These are phyloP conservation scores for Rhodotorula kratochvilovae DNA, from an alignment of 768 basidiomycete species.

Conservation along the genomic window DNA sequence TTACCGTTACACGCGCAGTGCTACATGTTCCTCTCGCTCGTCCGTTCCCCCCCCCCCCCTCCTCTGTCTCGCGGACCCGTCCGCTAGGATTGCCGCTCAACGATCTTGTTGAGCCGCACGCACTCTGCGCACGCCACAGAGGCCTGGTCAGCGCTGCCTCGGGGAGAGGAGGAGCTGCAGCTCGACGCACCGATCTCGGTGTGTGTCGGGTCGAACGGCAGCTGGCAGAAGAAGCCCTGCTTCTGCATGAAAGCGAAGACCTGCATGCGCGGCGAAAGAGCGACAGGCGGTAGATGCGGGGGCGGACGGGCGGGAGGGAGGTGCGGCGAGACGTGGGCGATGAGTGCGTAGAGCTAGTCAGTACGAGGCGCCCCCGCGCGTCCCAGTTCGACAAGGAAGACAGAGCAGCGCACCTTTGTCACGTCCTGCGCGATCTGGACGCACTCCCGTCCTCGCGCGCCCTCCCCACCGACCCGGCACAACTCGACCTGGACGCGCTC, in stretches of 20 bases:
- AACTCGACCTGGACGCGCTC: constrained; percentile 14
- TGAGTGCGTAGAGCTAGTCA: not conserved
- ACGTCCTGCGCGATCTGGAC: constrained; percentile 23
- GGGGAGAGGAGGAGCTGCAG: not conserved
- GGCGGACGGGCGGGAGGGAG: no score
- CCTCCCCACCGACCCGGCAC: constrained; percentile 6
- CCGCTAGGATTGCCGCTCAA: constrained; percentile 15
- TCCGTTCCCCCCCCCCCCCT: no score
- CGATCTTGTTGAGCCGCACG: constrained; percentile 31
- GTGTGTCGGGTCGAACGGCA: constrained; percentile 33
- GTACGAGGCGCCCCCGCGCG: no score
- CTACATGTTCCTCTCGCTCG: not conserved
- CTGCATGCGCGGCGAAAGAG: not conserved
- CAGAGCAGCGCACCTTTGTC: constrained; percentile 15
- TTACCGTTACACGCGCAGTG: no score
- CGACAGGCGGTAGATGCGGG: no score
- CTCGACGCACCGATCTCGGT: constrained; percentile 24
- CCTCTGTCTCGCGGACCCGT: no score
- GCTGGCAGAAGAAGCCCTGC: constrained; percentile 37
- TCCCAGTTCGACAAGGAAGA: no score
- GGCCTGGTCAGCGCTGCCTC: not conserved
- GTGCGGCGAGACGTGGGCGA: not conserved
- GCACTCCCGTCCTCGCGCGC: not conserved
- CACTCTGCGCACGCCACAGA: constrained; percentile 6
- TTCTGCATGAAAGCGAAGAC: constrained; percentile 32